Conservation (phyloP, 805 yeast species). For the Lipomyces yamanashiensis region DNA sequence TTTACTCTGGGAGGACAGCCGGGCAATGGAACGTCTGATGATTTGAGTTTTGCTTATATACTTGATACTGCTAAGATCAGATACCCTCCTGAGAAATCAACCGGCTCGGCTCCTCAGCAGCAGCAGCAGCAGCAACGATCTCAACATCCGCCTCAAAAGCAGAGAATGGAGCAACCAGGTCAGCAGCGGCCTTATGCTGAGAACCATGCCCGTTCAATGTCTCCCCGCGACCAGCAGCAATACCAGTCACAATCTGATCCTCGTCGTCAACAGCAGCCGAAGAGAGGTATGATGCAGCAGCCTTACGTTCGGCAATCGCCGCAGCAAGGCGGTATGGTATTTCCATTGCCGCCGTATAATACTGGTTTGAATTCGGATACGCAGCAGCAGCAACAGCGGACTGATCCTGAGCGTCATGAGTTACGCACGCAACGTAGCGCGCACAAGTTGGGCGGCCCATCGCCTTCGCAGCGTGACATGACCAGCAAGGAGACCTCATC, state of each 20-base stretch:
- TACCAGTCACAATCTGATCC: not conserved
- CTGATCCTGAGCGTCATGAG: not conserved
- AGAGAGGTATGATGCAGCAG: not conserved
- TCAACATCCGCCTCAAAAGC: slow-evolving; percentile 1
- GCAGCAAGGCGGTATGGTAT: slow-evolving; percentile 11
- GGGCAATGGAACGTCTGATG: slow-evolving; percentile 49
- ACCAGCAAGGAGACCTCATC: slow-evolving; percentile 20
- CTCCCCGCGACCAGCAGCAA: slow-evolving; percentile 4
- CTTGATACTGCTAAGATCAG: slow-evolving; percentile 59
- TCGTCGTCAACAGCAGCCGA: slow-evolving; percentile 3
- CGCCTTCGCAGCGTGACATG: slow-evolving; percentile 14
- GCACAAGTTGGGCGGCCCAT: not conserved
- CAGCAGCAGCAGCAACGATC: slow-evolving; percentile 18
- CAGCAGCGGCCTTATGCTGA: slow-evolving; percentile 3
- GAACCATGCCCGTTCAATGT: not conserved
- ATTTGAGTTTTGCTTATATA: slow-evolving; percentile 60
- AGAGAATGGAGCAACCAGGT: not conserved
- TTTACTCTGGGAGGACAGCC: slow-evolving; percentile 93
- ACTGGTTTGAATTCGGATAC: not conserved
- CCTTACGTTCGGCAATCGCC: slow-evolving; percentile 11
- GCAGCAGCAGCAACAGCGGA: not conserved
- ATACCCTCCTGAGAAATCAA: slow-evolving; percentile 47
- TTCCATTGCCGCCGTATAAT: slow-evolving; percentile 9
- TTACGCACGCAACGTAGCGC: slow-evolving; percentile 8
- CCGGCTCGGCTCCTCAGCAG: not conserved